A percentile compares a stretch with the other conserved stretches of the same genome.
phyloP scores from a whole-genome alignment of 2,329 filamentous ascomycete species.

The Xylaria sp. region DNA sequence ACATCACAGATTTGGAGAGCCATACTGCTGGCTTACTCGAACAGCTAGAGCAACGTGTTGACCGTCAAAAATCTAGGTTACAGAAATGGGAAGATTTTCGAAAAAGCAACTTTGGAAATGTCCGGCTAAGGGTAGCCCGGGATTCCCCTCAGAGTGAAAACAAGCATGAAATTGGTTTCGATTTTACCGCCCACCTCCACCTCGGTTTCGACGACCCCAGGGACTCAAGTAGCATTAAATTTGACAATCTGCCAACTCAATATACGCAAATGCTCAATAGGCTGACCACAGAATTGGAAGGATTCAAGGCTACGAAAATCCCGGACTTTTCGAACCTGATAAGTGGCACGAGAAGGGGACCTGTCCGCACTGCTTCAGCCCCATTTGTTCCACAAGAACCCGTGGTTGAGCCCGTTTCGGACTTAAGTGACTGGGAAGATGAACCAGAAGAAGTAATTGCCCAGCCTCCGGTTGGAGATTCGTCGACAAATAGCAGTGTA shows the following conservation, averaged over 20 bases:
- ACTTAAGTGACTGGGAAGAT: slow-evolving; percentile 66
- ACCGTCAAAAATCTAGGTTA: slow-evolving; percentile 74
- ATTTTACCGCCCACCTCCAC: slow-evolving; percentile 64
- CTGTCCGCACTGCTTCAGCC: slow-evolving; percentile 21
- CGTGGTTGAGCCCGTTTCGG: slow-evolving; percentile 53
- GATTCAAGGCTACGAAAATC: slow-evolving; percentile 46
- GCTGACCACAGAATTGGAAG: slow-evolving; percentile 56
- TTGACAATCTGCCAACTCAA: slow-evolving; percentile 52
- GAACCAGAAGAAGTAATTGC: slow-evolving; percentile 48
- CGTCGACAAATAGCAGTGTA: slow-evolving; percentile 3
- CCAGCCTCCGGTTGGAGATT: slow-evolving; percentile 22
- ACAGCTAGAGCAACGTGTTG: slow-evolving; percentile 76
- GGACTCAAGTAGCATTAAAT: slow-evolving; percentile 34
- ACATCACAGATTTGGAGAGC: slow-evolving; percentile 67
- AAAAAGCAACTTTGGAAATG: slow-evolving; percentile 57
- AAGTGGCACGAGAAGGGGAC: slow-evolving; percentile 37
- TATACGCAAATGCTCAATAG: slow-evolving; percentile 58
- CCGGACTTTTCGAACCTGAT: slow-evolving; percentile 47
- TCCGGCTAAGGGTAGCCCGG: slow-evolving; percentile 42
- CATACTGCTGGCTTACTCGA: slow-evolving; percentile 68
- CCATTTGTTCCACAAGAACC: slow-evolving; percentile 31
- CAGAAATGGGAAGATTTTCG: slow-evolving; percentile 79
- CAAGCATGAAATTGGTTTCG: slow-evolving; percentile 62
- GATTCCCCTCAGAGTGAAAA: slow-evolving; percentile 41
- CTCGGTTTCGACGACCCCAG: slow-evolving; percentile 57